These are phyloP conservation scores for Podila verticillata DNA, from an alignment of 192 early-diverging fungal species.

Conservation along the genomic window DNA sequence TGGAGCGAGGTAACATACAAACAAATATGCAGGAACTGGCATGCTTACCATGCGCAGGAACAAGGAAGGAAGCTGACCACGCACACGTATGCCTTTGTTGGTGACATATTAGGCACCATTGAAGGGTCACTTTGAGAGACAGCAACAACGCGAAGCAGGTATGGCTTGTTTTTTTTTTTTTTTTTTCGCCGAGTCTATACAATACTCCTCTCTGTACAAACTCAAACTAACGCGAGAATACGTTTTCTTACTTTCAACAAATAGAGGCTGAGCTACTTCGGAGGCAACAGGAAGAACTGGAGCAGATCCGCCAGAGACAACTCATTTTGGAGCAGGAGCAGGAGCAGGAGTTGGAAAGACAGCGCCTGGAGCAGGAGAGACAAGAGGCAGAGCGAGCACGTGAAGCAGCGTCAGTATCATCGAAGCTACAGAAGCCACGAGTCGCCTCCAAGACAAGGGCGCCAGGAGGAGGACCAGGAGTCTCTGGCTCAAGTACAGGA, in stretches of 20 bases:
- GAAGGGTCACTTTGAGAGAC: slow-evolving; percentile 35
- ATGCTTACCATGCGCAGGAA: not conserved
- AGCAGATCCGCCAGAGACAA: slow-evolving; percentile 24
- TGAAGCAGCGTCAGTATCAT: not conserved
- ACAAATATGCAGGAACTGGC: not conserved
- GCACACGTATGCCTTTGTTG: not conserved
- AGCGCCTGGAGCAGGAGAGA: slow-evolving; percentile 27
- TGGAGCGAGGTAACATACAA: slow-evolving; percentile 37
- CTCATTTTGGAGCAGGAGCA: slow-evolving; percentile 26
- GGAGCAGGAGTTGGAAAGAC: slow-evolving; percentile 30
- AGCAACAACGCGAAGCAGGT: slow-evolving; percentile 37
- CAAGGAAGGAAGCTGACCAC: not conserved
- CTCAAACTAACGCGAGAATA: too few relatives aligned
- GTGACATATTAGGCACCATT: slow-evolving; percentile 42
- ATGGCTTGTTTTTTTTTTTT: not conserved
- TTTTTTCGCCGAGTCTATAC: too few relatives aligned
- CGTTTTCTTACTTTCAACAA: not conserved
- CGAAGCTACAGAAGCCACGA: not conserved
- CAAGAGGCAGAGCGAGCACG: slow-evolving; percentile 22
- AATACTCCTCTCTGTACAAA: not conserved
- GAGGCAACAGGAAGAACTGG: slow-evolving; percentile 45
- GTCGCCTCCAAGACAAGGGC: not conserved
- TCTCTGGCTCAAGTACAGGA: slow-evolving; percentile 9
- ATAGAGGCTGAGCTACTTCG: slow-evolving; percentile 31
- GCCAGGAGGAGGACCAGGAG: not conserved